These are phyloP conservation scores for Hypsizygus marmoreus DNA, from an alignment of 768 basidiomycete genomes.

Conservation along the genomic window DNA sequence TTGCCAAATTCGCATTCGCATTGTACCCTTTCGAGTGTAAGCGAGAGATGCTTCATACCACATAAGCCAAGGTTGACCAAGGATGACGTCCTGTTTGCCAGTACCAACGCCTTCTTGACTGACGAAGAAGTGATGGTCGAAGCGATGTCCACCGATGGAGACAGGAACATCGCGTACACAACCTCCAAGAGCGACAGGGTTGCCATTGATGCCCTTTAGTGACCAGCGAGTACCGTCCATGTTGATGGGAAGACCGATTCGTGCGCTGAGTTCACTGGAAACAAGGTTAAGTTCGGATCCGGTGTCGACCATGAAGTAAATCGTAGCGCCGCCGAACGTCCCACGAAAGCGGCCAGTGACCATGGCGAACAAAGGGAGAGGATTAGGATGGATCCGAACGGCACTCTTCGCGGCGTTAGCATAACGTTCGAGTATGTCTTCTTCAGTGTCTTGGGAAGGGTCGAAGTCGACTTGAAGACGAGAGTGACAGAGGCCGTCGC, in stretches of 20 bases:
- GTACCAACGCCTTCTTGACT: background rate
- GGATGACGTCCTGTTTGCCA: conserved; percentile 16
- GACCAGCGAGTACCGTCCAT: conserved; percentile 26
- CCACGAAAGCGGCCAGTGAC: conserved; percentile 14
- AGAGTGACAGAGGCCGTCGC: no score
- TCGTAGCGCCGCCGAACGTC: conserved; percentile 5
- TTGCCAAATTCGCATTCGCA: conserved; percentile 16
- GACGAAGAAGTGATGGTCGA: conserved; percentile 10
- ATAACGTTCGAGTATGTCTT: conserved; percentile 10
- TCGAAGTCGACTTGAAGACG: background rate
- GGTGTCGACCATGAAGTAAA: conserved; percentile 20
- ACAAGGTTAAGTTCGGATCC: conserved; percentile 27
- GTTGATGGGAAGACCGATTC: conserved; percentile 12
- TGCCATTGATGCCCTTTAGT: conserved; percentile 24
- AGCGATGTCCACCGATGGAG: background rate
- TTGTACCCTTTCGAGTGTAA: conserved; percentile 10
- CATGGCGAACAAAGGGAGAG: conserved; percentile 13
- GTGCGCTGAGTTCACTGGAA: conserved; percentile 3
- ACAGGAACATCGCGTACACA: background rate
- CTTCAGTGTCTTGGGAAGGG: background rate
- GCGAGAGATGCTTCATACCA: conserved; percentile 18
- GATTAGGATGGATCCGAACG: background rate
- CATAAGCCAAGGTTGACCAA: conserved; percentile 23
- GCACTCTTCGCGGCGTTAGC: conserved; percentile 7
- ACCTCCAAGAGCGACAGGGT: conserved; percentile 7